These are phyloP conservation scores for Albugo laibachii DNA, from an alignment of 352 stramenopile genomes.

Conservation along the genomic window DNA sequence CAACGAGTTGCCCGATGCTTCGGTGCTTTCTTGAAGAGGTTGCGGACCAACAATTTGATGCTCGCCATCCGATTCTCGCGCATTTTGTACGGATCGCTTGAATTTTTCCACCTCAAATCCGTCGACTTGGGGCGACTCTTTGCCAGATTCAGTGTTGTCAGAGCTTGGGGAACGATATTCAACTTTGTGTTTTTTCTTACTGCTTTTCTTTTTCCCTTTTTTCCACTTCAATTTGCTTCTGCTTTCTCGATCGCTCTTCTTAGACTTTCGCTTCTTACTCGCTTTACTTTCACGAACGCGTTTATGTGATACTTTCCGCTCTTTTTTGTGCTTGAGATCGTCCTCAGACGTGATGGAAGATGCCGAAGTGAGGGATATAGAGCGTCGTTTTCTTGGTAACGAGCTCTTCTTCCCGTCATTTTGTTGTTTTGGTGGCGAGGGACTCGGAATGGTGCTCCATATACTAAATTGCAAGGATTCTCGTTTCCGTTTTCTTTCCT, in stretches of 20 bases:
- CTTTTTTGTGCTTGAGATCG: background rate
- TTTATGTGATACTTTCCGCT: background rate
- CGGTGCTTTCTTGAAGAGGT: slow-evolving; percentile 24
- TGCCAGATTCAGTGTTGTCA: slow-evolving; percentile 1
- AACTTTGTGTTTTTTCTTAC: slow-evolving; percentile 3
- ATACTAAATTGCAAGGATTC: slow-evolving; percentile 44
- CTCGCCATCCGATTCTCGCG: slow-evolving; percentile 37
- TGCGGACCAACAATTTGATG: slow-evolving; percentile 80
- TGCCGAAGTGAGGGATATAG: slow-evolving; percentile 14
- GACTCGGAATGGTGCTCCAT: slow-evolving; percentile 52
- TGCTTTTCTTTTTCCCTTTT: slow-evolving; percentile 2
- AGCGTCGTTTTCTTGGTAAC: slow-evolving; percentile 7
- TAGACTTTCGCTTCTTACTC: slow-evolving; percentile 7
- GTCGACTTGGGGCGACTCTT: slow-evolving; percentile 32
- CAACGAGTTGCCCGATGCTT: slow-evolving; percentile 23
- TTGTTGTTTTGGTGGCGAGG: slow-evolving; percentile 25
- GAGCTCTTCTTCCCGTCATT: slow-evolving; percentile 2
- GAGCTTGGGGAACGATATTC: slow-evolving; percentile 5
- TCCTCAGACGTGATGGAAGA: slow-evolving; percentile 13
- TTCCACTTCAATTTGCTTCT: slow-evolving; percentile 2
- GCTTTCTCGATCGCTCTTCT: slow-evolving; percentile 4
- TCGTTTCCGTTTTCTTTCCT: slow-evolving; percentile 43
- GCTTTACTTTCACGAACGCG: slow-evolving; percentile 7
- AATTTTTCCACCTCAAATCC: slow-evolving; percentile 69
- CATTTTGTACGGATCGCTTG: slow-evolving; percentile 73